Base-by-base conservation (phyloP, 2,329 filamentous ascomycete genomes). In the Colletotrichum limetticola region DNA sequence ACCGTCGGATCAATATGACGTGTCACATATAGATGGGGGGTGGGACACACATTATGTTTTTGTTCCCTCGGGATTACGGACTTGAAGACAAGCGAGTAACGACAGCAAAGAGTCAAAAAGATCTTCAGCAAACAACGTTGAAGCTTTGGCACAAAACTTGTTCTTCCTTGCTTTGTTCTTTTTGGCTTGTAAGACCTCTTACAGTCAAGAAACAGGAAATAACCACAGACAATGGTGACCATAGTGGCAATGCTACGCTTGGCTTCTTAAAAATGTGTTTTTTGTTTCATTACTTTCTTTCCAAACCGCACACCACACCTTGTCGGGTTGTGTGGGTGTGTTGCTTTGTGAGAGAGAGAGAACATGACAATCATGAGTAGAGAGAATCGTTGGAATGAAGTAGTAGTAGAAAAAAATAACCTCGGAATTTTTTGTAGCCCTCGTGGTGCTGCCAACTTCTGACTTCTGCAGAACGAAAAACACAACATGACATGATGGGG, bases 371-470 rank as follows among this genome's bases (percentile, higher is more conserved):
- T 49, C 42, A 49, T 49, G 42, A 49, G 42, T 49, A 49, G 16
- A n/a, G 42, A 49, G 42, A 49, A 22, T n/a, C 16, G 22, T 26
- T 61, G 14, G 28, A 24, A 46, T n/a, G n/a, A 37, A 19, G 22
- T 35, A 46, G 6, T 11, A 32, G 30, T 32, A 32, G 19, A 62
- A 53, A 68, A 9, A 24, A 53, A 52, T 12, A 65, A 22, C 14
- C 35, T 19, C 32, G 24, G 42, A 59, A 46, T 56, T 61, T 26
- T 57, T 57, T 49, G 68, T 62, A 22, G 57, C 35, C 64, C 57
- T 68, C 46, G 64, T 57, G 64, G 32, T 71, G 64, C 49, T 71
- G 64, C 49, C 64, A 35, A 30, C 46, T 24, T n/a, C 30, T 46
- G 55, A 32, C 52, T 59, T 53, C 37, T 52, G 52, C 22, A 66